A percentile compares a stretch with the other conserved stretches of the same genome.
Conservation (phyloP, 192 early-diverging fungal genomes). For the Backusella mclennaniae region DNA sequence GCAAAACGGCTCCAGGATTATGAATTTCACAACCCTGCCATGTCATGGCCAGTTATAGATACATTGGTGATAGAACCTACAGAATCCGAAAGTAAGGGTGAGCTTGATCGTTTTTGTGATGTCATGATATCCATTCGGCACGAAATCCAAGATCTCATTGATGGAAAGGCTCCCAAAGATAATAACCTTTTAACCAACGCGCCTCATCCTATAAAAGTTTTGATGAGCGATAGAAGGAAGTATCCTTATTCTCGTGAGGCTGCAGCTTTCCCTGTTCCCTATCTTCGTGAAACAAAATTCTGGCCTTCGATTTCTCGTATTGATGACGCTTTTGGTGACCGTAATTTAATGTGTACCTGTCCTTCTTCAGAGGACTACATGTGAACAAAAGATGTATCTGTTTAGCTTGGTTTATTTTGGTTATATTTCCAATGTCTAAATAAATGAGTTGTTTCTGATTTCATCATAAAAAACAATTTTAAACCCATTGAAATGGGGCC, state of each 20-base stretch:
- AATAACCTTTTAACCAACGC: conserved; percentile 87
- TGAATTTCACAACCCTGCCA: conserved; percentile 98
- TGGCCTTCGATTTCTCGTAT: conserved; percentile 91
- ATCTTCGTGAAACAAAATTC: conserved; percentile 89
- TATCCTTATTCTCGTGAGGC: conserved; percentile 81
- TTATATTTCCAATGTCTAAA: not conserved
- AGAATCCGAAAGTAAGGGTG: conserved; percentile 90
- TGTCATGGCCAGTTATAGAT: conserved; percentile 99
- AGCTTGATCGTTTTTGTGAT: conserved; percentile 97
- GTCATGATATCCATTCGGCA: conserved; percentile 95
- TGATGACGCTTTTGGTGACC: conserved; percentile 95
- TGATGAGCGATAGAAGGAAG: conserved; percentile 82
- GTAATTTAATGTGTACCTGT: conserved; percentile 93
- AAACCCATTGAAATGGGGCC: too few species aligned
- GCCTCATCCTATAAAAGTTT: conserved; percentile 82
- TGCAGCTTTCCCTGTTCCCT: conserved; percentile 91
- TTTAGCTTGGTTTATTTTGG: not conserved
- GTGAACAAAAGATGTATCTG: not conserved
- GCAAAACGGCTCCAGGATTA: conserved; percentile 99
- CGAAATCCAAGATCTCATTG: conserved; percentile 88
- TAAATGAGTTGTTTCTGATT: not conserved
- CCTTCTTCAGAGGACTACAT: conserved; percentile 85
- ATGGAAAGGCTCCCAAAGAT: conserved; percentile 79
- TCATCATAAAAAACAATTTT: not conserved
- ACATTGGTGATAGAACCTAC: conserved; percentile 99